Evolutionary conservation across 306 rosid species (phyloP), one percentile per base, ranked within the genome.

Genomic region (Prunus mongolica): DNA sequence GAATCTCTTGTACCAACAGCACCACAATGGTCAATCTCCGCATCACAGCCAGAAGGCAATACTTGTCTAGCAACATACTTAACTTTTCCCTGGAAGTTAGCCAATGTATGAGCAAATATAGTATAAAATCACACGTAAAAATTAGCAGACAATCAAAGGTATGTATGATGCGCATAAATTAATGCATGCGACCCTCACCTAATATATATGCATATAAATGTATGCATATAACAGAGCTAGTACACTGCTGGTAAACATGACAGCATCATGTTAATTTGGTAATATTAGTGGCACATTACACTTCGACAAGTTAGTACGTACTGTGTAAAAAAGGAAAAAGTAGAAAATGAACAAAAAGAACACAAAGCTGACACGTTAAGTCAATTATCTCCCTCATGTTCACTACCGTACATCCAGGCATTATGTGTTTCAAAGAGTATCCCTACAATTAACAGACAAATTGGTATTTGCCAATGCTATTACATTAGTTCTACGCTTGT

Each of bases 11-110:
- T 85, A 71, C 99, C 99, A 86, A 92, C 84, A 73, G 91, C 89
- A 68, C 99, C 93, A 79, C 98, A 96, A 72, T 79, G 87, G 63
- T 89, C 88, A 30, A 49, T 69, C 69, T 82, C 86, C 74, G 90
- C 78, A 81, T 87, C 93, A 65, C 99, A 96, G 60, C 99, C 98
- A 60, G 85, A 81, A 45, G 93, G 96, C 79, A 96, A 82, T 34
- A 88, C 90, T 8, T 95, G 91, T 86, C 99, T 84, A 47, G 88
- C 79, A 24, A 87, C 95, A 61, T 96, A 96, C 86, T 80, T 92
- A 74, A 92, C 87, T 80, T 92, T 86, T 80, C 97, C 98, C 98
- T 96, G 82, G 46, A 81, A 82, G 25, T 51, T 80, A 76, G 65
- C 38, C 77, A 78, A 74, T 56, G 22, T 22, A 64, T 86, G 69